Percentiles rank a stretch among this genome's conserved stretches.
phyloP scores from a whole-genome alignment of 371 early-diverging fungal genomes.

The Mortierella sp. region DNA sequence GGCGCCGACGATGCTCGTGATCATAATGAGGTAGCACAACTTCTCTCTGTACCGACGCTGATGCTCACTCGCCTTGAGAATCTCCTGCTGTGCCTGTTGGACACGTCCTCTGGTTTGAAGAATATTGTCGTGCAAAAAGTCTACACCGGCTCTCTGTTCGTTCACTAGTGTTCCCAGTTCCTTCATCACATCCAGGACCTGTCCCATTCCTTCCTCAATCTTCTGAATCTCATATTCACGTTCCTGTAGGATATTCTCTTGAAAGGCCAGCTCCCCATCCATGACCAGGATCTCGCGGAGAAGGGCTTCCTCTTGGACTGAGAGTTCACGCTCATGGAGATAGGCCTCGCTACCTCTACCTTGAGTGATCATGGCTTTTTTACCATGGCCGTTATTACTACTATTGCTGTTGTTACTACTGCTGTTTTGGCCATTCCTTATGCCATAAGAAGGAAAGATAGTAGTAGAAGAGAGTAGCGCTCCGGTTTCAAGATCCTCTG shows the following conservation, averaged over 20 bases:
- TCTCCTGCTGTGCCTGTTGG: slow-evolving; percentile 35
- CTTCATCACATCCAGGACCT: slow-evolving; percentile 47
- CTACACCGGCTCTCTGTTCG: slow-evolving; percentile 36
- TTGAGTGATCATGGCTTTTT: not conserved
- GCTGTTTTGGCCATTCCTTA: too few species aligned
- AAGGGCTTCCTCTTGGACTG: slow-evolving; percentile 35
- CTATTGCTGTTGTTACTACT: not conserved
- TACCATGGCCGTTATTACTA: not conserved
- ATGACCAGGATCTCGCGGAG: slow-evolving; percentile 29
- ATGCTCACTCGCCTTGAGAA: slow-evolving; percentile 47
- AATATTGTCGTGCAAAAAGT: slow-evolving; percentile 45
- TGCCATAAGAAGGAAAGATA: too few species aligned
- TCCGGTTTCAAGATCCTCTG: slow-evolving; percentile 26
- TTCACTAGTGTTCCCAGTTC: slow-evolving; percentile 39
- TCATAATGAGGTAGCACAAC: slow-evolving; percentile 34
- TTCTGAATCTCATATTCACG: slow-evolving; percentile 40
- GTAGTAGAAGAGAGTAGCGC: too few species aligned
- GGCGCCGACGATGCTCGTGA: slow-evolving; percentile 30
- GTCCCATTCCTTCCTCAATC: slow-evolving; percentile 40
- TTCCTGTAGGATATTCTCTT: slow-evolving; percentile 40
- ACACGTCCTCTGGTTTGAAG: slow-evolving; percentile 27
- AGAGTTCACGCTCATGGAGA: slow-evolving; percentile 39
- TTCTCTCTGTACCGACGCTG: slow-evolving; percentile 37
- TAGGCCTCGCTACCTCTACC: not conserved
- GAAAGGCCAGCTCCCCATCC: slow-evolving; percentile 41